Conservation (phyloP, 2,329 filamentous ascomycete genomes). For the Malbranchea zuffiana region DNA sequence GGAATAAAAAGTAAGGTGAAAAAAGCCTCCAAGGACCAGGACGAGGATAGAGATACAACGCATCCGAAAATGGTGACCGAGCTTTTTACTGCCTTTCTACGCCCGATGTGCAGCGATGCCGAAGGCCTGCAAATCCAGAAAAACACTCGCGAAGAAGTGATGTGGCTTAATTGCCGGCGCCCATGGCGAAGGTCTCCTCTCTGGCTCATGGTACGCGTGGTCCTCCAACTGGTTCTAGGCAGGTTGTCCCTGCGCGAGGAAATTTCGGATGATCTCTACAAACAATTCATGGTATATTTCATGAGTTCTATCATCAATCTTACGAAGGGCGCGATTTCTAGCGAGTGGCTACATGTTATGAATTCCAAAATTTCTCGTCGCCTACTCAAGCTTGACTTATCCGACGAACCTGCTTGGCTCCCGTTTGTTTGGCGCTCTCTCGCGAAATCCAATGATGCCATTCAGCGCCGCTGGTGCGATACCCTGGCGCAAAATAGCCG, state of each 20-base stretch:
- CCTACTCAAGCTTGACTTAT: constrained; percentile 29
- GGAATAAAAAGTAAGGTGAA: constrained; percentile 26
- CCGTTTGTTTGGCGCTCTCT: no score
- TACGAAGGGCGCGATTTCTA: constrained; percentile 9
- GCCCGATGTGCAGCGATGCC: constrained; percentile 27
- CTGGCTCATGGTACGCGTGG: constrained; percentile 47
- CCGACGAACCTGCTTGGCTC: no score
- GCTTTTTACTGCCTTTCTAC: constrained; percentile 34
- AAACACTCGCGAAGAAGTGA: constrained; percentile 40
- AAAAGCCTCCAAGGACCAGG: constrained; percentile 30
- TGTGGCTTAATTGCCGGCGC: constrained; percentile 27
- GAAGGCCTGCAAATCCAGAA: constrained; percentile 15
- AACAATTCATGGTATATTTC: constrained; percentile 42
- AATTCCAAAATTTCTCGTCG: constrained; percentile 35
- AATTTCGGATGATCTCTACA: constrained; percentile 39
- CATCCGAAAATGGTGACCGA: constrained; percentile 45
- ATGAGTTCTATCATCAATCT: constrained; percentile 28
- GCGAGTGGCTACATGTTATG: constrained; percentile 30
- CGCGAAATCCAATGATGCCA: no score
- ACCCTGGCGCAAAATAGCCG: no score
- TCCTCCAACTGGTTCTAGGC: constrained; percentile 40
- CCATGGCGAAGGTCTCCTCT: constrained; percentile 45
- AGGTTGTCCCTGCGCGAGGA: constrained; percentile 23
- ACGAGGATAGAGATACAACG: constrained; percentile 41
- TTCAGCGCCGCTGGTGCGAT: no score